Conservation (phyloP, 495 filamentous ascomycete species). For the Astrothelium macrocarpum region DNA sequence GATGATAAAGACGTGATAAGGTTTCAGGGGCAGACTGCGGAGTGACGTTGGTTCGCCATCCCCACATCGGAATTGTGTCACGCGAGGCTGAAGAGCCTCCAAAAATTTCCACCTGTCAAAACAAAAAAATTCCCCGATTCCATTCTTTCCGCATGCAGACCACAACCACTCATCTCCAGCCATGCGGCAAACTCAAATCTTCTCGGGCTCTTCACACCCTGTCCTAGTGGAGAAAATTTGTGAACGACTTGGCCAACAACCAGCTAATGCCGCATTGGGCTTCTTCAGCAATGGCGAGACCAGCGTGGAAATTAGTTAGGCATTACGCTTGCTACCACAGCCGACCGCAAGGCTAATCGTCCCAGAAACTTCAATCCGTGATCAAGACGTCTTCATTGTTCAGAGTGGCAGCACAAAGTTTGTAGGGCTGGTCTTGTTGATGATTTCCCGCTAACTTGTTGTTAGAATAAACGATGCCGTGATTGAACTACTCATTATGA, state of each 20-base stretch:
- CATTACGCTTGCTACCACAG: background rate
- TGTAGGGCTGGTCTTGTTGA: conserved; percentile 8
- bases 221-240: conserved; percentile 61
- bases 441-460: conserved; percentile 9
- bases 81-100: background rate
- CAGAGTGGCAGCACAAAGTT: conserved; percentile 86
- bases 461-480: conserved; percentile 85
- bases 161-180: conserved; percentile 12
- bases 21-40: background rate
- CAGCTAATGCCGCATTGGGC: conserved; percentile 53
- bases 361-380: conserved; percentile 68
- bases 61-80: background rate
- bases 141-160: background rate
- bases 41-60: conserved; percentile 2
- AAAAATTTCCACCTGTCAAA: background rate
- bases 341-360: conserved; percentile 4
- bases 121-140: background rate
- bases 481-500: conserved; percentile 98
- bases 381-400: conserved; percentile 97
- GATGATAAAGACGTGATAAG: background rate
- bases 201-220: conserved; percentile 62
- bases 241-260: conserved; percentile 55
- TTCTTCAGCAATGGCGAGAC: conserved; percentile 92
- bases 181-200: conserved; percentile 63
- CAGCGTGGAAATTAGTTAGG: conserved; percentile 70